Evolutionary conservation across 2,329 filamentous ascomycete species (phyloP), one percentile per base, ranked within the genome.

Genomic region (Fusarium pseudoanthophilum): DNA sequence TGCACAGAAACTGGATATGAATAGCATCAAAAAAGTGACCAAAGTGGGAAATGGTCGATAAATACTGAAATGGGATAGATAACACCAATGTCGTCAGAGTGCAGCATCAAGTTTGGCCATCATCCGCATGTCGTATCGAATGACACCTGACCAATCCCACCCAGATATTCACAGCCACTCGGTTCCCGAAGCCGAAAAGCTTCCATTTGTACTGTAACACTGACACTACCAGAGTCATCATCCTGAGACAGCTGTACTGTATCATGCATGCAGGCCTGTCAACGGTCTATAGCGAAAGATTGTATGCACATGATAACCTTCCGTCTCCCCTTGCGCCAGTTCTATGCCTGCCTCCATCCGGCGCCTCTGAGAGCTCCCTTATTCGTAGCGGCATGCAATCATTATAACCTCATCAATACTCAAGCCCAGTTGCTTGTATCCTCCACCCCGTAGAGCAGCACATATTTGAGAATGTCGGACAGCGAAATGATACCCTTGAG

Each of bases 391-490:
- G 67, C 67, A 67, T 76, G 73, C 73, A 77, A 63, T 76, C 75
- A 63, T 76, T 75, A 63, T 77, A 60, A 65, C 72, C 56, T 75
- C 64, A 64, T 74, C 68, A 52, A 58, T 39, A 45, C 30, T 39
- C 64, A 76, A 55, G 62, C 40, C 77, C 74, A 79, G 58, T 63
- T 71, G 55, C 69, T 71, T 65, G 72, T 73, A 34, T 91, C 87
- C 75, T 90, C 91, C 78, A 94, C 92, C 59, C 93, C 93, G 76
- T 94, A 89, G 28, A 97, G 87, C 73, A 99, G 87, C 60, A 98
- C 94, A 81, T 99, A 98, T 79, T 97, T 95, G 75, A 99, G 89
- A 75, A 99, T 98, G 83, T 99, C 96, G 67, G 95, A 98, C 61
- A 99, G 87, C 11, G 95, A 98, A 68, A 99, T 91, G 62, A 99